Base-by-base conservation (phyloP, 768 basidiomycete genomes). In the Rubroboletus satanas region DNA sequence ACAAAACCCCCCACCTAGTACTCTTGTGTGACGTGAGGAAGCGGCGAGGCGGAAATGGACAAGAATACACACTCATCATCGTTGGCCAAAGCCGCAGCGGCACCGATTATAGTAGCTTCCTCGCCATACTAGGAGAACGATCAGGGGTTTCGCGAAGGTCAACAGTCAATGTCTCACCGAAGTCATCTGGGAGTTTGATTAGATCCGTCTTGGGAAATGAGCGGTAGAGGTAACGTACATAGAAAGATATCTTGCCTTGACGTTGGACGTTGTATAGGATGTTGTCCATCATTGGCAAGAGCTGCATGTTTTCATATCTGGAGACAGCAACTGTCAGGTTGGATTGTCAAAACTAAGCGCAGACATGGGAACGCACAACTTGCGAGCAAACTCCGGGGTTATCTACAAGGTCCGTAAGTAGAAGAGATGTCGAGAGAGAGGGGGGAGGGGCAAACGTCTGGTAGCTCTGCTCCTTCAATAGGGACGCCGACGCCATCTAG, bases 181-280 rank as follows among this genome's bases (percentile, higher is more conserved):
- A 42, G 90, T 91, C 85, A 93, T 91, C 90, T 91, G 65, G 39
- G 23, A 11, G 31, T 39, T 46, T 47, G 45, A 46, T 59, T 23
- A 55, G 51, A 51, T 57, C 48, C 50, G 46, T 7, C 37, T 23
- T 10, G 41, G 43, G 29, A 55, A 54, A 54, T 52, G 49, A 29
- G 31, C 26, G 41, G 36, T 14, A 36, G 17, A 23, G 9, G 45
- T 37, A 21, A 74, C 87, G 63, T 67, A 90, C 92, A 68, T 92
- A 93, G 71, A 93, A 93, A 5, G 88, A 89, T 61, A 92, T 92
- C 71, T 91, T 92, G 28, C 94, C 94, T 70, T 98, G 94, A 8
- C 94, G 83, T 67, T 98, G 94, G 9, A 94, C 84, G 62, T 94
- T 94, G 72, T 93, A 90, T 15, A 98, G 77, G 35, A 96, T 76